Conservation (phyloP, 257 asterid species). For the Penstemon newberryi region DNA sequence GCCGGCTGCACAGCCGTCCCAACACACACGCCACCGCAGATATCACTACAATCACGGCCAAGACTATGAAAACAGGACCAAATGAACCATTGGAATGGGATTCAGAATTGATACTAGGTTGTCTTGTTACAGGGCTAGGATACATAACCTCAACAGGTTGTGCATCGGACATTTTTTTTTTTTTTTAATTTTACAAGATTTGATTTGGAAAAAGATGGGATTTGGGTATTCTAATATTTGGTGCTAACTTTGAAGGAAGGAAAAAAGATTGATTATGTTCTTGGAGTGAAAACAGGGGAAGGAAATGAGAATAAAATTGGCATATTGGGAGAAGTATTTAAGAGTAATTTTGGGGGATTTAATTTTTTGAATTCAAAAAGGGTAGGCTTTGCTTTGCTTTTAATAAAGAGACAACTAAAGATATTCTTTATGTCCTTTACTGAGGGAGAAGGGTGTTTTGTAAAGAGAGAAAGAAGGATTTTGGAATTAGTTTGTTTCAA, state of each 20-base stretch:
- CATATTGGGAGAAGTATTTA: conserved; percentile 1
- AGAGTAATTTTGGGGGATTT: conserved; percentile 1
- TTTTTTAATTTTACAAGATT: conserved; percentile 11
- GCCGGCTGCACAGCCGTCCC: conserved; percentile 66
- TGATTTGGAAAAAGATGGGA: background rate
- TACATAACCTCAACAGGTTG: conserved; percentile 50
- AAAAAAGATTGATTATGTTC: conserved; percentile 22
- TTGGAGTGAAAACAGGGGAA: conserved; percentile 39
- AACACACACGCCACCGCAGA: conserved; percentile 65
- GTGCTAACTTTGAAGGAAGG: background rate
- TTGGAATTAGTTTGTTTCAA: conserved; percentile 28
- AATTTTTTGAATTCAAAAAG: conserved; percentile 33
- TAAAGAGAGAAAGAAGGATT: conserved; percentile 37
- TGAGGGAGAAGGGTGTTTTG: conserved; percentile 32
- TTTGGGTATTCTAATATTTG: background rate
- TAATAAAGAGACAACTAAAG: conserved; percentile 55
- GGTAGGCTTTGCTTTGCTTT: conserved; percentile 27
- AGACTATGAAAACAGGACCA: conserved; percentile 65
- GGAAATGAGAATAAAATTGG: conserved; percentile 5
- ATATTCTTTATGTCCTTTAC: conserved; percentile 52
- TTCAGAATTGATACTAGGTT: conserved; percentile 29
- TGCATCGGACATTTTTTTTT: conserved; percentile 45
- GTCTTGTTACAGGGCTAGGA: conserved; percentile 46
- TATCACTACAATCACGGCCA: conserved; percentile 66
- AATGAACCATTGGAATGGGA: conserved; percentile 67